phyloP scores from a whole-genome alignment of 495 filamentous ascomycete genomes.

The Jackrogersella minutella region DNA sequence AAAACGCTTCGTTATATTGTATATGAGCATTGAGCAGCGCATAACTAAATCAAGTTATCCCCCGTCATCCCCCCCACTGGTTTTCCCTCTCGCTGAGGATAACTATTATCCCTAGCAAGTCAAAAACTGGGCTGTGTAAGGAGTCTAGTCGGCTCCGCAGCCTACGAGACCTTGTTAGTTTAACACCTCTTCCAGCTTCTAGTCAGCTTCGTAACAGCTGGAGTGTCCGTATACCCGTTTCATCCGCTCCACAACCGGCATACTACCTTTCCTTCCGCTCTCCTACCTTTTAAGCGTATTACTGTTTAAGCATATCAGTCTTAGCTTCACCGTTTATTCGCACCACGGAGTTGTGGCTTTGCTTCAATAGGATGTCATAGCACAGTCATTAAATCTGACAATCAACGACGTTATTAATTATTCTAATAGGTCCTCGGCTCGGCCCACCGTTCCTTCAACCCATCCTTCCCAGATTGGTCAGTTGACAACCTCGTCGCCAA shows the following conservation, averaged over 20 bases:
- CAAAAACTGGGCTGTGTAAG: background rate
- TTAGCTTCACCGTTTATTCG: constrained; percentile 26
- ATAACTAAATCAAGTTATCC: background rate
- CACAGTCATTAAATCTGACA: constrained; percentile 21
- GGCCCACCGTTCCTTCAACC: constrained; percentile 66
- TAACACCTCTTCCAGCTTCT: background rate
- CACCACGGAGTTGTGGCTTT: constrained; percentile 6
- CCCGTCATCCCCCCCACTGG: too few species aligned
- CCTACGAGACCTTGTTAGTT: background rate
- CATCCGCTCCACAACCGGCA: constrained; percentile 3
- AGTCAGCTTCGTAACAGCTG: constrained; percentile 23
- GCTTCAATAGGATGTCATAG: constrained; percentile 18
- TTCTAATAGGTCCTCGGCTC: constrained; percentile 27
- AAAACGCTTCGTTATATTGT: background rate
- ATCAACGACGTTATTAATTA: constrained; percentile 20
- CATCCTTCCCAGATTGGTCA: constrained; percentile 81
- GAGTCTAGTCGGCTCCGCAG: constrained; percentile 14
- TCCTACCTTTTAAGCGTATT: constrained; percentile 6
- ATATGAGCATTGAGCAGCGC: background rate
- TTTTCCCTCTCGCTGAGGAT: background rate
- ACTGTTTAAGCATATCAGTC: background rate
- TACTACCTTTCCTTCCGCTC: constrained; percentile 12
- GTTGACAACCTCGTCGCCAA: constrained; percentile 82
- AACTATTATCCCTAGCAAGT: constrained; percentile 1
- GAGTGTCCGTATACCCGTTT: constrained; percentile 5